Evolutionary conservation across 176 grass and related monocot species (phyloP), one percentile per base, ranked within the genome.

Genomic region (Oryza officinalis): DNA sequence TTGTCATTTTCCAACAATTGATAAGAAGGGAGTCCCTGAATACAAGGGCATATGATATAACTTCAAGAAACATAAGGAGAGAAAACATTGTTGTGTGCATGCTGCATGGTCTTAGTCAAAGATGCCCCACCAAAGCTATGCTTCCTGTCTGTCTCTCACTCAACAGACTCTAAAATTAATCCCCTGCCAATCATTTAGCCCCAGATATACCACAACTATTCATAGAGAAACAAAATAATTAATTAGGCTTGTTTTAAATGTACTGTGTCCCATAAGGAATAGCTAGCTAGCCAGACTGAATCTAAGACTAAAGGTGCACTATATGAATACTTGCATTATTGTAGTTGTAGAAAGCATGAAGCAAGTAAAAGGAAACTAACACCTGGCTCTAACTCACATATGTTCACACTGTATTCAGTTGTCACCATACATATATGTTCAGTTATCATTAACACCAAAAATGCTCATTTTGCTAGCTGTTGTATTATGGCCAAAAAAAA

Each of bases 21-120:
- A 83, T 74, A 82, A 82, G 69, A 73, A 65, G 27, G 52, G 26
- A 83, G 80, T 65, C 57, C 80, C 80, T 73, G 80, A 74, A 83
- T 47, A 74, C 69, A 83, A 83, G 80, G 80, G 80, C 68, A 74
- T 64, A 46, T 83, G 57, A 74, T 32, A 83, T 83, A 74, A 83
- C 69, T 74, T 63, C 69, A 65, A 83, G 57, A 83, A 72, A 83
- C 80, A 74, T 73, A 65, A 59, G 35, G 45, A 74, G 57, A 65
- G 69, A 83, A 74, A 74, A 75, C 72, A 57, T 75, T 74, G 45
- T 18, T 54, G 50, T 57, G 52, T 57, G 20, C 52, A 57, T 57
- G 14, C 6, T 72, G 69, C 69, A 74, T 83, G 80, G 69, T 74
- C 33, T n/a, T 18, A 74, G 80, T 65, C 80, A 83, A 83, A 83